phyloP scores from a whole-genome alignment of 1,284 basidiomycete genomes.

The Puccinia horiana region DNA sequence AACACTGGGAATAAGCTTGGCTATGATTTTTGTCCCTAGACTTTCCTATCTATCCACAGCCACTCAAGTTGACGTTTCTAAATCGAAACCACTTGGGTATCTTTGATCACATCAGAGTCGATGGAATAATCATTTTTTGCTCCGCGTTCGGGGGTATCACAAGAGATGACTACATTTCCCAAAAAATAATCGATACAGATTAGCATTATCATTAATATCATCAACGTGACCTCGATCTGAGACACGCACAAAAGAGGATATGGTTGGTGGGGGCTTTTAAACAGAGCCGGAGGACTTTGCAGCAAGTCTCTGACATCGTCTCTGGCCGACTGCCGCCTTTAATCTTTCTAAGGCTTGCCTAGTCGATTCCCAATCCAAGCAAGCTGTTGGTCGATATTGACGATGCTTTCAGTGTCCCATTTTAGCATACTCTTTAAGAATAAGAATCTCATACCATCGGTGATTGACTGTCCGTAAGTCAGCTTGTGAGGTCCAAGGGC shows the following conservation, averaged over 20 bases:
- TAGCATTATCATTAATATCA: background rate
- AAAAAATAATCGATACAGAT: no score
- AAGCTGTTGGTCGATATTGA: constrained; percentile 61
- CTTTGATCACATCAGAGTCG: no score
- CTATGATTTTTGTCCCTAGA: no score
- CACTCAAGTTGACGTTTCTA: no score
- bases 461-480: constrained; percentile 84
- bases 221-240: background rate
- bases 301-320: constrained; percentile 61
- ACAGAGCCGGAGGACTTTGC: background rate
- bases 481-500: constrained; percentile 58
- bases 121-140: no score
- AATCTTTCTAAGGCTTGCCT: constrained; percentile 76
- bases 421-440: constrained; percentile 46
- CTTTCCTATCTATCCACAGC: no score
- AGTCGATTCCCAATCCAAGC: constrained; percentile 85
- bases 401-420: constrained; percentile 41
- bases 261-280: background rate
- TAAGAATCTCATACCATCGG: constrained; percentile 62
- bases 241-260: background rate
- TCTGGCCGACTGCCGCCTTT: constrained; percentile 74
- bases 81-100: no score
- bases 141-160: no score
- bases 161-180: no score
- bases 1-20: no score